phyloP scores from a whole-genome alignment of 495 filamentous ascomycete genomes.

The Glutinoglossum americanum region DNA sequence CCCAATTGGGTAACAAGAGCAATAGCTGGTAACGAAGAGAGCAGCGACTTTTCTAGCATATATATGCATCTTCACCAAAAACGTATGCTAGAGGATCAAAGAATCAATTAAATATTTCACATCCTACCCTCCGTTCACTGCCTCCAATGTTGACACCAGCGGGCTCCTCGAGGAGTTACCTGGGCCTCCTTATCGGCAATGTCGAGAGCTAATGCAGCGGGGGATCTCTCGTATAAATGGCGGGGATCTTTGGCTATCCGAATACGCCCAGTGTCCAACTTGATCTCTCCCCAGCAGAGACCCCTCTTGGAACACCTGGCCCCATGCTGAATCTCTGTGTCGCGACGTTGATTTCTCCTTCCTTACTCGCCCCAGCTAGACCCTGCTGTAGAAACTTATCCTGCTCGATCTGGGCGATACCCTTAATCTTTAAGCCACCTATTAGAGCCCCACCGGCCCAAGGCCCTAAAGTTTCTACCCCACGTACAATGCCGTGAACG shows the following conservation, averaged over 20 bases:
- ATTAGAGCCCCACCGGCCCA: slow-evolving; percentile 80
- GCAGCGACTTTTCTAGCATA: no score
- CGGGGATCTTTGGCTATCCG: slow-evolving; percentile 37
- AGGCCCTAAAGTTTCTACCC: slow-evolving; percentile 61
- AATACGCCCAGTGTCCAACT: slow-evolving; percentile 69
- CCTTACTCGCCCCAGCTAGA: slow-evolving; percentile 42
- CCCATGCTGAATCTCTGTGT: slow-evolving; percentile 38
- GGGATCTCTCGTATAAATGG: no score
- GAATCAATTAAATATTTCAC: no score
- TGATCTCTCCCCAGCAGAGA: slow-evolving; percentile 29
- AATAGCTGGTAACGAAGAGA: no score
- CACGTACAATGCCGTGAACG: slow-evolving; percentile 40
- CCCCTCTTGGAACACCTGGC: slow-evolving; percentile 29
- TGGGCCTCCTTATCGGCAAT: no score
- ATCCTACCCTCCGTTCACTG: neutral
- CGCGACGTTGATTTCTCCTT: slow-evolving; percentile 33
- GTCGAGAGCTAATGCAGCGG: no score
- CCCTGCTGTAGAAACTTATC: slow-evolving; percentile 69
- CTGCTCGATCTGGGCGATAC: slow-evolving; percentile 63
- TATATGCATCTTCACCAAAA: no score
- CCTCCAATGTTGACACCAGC: neutral
- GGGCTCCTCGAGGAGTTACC: neutral
- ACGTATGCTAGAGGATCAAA: no score
- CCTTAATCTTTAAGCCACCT: slow-evolving; percentile 53
- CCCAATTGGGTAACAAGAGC: no score